phyloP scores from a whole-genome alignment of 177 flowering plant genomes.

The Vitis hybrid region DNA sequence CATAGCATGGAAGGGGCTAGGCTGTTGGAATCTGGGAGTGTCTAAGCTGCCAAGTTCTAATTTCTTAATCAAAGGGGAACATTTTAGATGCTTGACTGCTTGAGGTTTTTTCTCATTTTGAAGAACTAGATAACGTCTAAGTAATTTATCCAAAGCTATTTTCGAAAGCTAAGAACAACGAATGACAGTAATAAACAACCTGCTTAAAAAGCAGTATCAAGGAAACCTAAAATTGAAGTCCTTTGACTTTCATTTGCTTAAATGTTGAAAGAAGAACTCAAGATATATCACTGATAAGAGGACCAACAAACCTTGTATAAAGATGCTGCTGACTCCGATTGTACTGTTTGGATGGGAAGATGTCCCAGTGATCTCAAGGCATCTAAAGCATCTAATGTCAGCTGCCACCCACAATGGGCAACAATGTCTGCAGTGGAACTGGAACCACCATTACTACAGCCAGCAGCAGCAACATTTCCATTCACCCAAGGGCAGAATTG shows the following conservation, averaged over 20 bases:
- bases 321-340: constrained; percentile 97
- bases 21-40: no score
- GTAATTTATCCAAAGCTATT: neutral
- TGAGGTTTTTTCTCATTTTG: neutral
- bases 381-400: constrained; percentile 93
- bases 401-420: constrained; percentile 94
- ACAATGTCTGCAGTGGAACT: constrained; percentile 42
- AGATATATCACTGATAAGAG: neutral
- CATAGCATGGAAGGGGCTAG: no score
- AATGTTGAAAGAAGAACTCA: neutral
- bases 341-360: constrained; percentile 58
- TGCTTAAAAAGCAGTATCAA: no score
- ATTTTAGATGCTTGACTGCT: no score
- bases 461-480: constrained; percentile 98
- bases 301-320: constrained; percentile 64
- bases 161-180: neutral
- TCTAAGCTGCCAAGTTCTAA: no score
- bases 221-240: neutral
- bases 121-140: neutral
- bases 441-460: constrained; percentile 50
- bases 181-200: neutral
- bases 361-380: constrained; percentile 65
- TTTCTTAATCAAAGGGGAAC: no score
- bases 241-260: neutral
- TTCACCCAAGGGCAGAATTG: constrained; percentile 97